phyloP scores from a whole-genome alignment of 495 filamentous ascomycete species.

The Daldinia caldariorum region DNA sequence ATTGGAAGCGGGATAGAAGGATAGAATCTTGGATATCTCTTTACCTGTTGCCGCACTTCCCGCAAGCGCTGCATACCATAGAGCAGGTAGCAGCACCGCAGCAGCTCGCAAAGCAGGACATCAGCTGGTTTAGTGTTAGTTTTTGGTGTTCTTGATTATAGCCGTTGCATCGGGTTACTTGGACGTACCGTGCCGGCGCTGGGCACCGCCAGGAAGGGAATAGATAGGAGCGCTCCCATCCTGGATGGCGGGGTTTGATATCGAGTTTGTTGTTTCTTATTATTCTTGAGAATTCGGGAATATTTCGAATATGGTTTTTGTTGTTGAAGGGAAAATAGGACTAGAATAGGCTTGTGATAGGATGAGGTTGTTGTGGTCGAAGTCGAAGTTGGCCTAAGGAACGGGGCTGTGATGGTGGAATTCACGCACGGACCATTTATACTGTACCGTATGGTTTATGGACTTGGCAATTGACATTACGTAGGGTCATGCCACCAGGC shows the following conservation, averaged over 20 bases:
- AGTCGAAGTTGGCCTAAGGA: slow-evolving; percentile 3
- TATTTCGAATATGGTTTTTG: neutral
- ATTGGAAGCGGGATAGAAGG: neutral
- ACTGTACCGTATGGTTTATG: neutral
- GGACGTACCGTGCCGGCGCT: slow-evolving; percentile 82
- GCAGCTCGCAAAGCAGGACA: slow-evolving; percentile 82
- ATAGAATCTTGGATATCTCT: slow-evolving; percentile 13
- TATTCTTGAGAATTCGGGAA: neutral
- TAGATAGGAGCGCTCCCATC: slow-evolving; percentile 92
- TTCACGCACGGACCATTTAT: slow-evolving; percentile 2
- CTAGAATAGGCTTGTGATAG: neutral
- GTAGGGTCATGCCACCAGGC: slow-evolving; percentile 8
- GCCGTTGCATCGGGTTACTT: slow-evolving; percentile 13
- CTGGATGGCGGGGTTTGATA: slow-evolving; percentile 38
- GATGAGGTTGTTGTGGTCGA: neutral
- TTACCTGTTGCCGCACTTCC: slow-evolving; percentile 95
- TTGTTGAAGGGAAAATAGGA: slow-evolving; percentile 1
- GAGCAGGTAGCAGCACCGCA: slow-evolving; percentile 96
- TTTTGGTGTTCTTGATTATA: slow-evolving; percentile 5
- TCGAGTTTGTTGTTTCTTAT: neutral
- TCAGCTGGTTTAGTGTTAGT: slow-evolving; percentile 62
- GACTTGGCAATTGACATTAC: slow-evolving; percentile 2
- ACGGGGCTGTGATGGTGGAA: neutral
- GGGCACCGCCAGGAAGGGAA: slow-evolving; percentile 88
- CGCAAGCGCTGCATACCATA: slow-evolving; percentile 91